Evolutionary conservation across 2,329 filamentous ascomycete genomes (phyloP).

Genomic region (Aspergillus uvarum): DNA sequence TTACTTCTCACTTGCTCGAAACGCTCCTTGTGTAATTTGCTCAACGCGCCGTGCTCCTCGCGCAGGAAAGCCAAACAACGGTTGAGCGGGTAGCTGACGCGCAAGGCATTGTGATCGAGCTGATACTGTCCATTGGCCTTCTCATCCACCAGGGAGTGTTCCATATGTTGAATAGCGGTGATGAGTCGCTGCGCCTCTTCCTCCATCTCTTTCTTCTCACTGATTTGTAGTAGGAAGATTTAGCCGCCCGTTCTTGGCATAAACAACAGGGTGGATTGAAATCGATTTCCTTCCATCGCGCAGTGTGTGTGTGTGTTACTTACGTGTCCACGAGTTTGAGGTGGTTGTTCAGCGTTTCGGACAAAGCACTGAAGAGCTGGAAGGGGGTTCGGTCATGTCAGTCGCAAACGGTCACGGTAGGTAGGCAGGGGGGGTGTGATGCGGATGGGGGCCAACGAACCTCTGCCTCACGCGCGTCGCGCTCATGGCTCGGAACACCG

Average conservation of each 20-base stretch:
- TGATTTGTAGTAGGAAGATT: constrained; percentile 25
- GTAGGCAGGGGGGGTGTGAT: constrained; percentile 1
- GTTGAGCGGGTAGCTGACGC: constrained; percentile 78
- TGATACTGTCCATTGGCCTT: constrained; percentile 64
- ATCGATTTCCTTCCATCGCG: not conserved
- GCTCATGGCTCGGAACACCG: constrained; percentile 88
- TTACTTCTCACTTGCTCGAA: constrained; percentile 94
- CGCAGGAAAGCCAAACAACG: constrained; percentile 77
- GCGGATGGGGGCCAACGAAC: constrained; percentile 50
- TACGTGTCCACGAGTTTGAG: constrained; percentile 74
- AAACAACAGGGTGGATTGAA: not conserved
- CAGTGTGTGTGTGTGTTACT: constrained; percentile 23
- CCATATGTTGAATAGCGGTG: constrained; percentile 88
- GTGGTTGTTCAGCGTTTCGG: constrained; percentile 87
- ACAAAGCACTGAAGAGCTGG: constrained; percentile 87
- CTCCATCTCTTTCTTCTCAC: constrained; percentile 86
- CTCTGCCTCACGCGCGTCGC: constrained; percentile 85
- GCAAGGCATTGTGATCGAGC: constrained; percentile 64
- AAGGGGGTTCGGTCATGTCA: constrained; percentile 14
- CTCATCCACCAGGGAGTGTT: constrained; percentile 78
- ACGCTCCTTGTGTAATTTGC: constrained; percentile 81
- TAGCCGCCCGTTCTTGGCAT: constrained; percentile 11
- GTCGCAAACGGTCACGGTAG: not conserved
- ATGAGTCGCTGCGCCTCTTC: constrained; percentile 86
- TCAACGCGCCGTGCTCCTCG: constrained; percentile 80